Conservation (phyloP, 768 basidiomycete genomes). For the Naganishia onofrii region DNA sequence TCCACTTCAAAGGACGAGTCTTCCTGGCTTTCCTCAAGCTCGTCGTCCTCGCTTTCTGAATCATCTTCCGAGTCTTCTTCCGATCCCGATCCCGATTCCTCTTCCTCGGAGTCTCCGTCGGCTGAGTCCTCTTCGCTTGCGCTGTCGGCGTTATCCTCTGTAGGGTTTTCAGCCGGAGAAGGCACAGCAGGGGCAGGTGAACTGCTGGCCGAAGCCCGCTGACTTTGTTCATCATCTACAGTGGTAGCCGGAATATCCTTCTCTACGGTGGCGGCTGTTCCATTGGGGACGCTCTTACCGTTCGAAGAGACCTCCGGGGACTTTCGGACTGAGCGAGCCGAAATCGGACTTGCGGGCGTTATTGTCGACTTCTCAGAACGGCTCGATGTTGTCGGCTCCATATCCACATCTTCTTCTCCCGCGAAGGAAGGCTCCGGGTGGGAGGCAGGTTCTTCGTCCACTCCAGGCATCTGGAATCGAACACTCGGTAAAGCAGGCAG, state of each 20-base stretch:
- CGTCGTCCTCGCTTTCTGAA: constrained; percentile 16
- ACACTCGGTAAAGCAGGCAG: neutral
- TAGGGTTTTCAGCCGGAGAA: neutral
- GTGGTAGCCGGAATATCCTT: neutral
- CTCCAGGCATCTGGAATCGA: neutral
- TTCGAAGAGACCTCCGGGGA: neutral
- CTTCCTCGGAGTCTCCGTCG: constrained; percentile 17
- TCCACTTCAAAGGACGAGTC: constrained; percentile 23
- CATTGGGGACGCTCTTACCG: neutral
- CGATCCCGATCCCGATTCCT: constrained; percentile 4
- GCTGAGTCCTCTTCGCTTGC: neutral
- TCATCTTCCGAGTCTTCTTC: constrained; percentile 12
- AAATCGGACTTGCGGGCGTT: neutral
- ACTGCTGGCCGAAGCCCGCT: neutral
- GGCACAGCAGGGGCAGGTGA: neutral
- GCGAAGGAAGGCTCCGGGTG: neutral
- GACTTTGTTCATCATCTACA: neutral
- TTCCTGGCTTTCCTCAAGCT: constrained; percentile 19
- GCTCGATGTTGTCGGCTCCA: neutral
- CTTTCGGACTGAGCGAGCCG: neutral
- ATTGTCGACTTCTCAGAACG: neutral
- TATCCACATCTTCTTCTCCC: neutral
- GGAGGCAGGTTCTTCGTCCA: neutral
- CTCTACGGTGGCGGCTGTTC: neutral
- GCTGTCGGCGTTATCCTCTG: neutral